These are phyloP conservation scores for Pseudoturritis turrita DNA, from an alignment of 345 rosid genomes.

Conservation along the genomic window DNA sequence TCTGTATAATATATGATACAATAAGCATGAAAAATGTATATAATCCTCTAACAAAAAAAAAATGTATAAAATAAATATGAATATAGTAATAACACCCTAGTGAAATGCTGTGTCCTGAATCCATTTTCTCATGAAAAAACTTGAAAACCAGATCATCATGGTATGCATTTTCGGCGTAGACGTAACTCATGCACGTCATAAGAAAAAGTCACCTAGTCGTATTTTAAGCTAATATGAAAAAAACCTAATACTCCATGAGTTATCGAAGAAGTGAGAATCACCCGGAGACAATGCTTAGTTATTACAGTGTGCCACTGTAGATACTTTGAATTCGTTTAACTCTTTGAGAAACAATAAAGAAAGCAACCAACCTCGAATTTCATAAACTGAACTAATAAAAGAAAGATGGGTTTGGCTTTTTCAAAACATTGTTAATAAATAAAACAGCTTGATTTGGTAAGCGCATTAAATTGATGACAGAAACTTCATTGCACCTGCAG, in stretches of 20 bases:
- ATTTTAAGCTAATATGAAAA: background rate
- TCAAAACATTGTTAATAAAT: background rate
- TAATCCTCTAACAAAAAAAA: too few relatives aligned
- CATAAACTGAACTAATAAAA: constrained; percentile 16
- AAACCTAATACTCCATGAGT: background rate
- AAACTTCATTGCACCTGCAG: constrained; percentile 19
- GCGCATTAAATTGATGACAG: constrained; percentile 19
- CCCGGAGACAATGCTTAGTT: background rate
- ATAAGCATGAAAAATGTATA: background rate
- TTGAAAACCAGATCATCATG: background rate
- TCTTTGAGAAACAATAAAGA: constrained; percentile 2
- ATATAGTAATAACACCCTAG: background rate
- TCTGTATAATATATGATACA: background rate
- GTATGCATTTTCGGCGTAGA: background rate
- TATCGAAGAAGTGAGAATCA: background rate
- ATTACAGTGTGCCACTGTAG: background rate
- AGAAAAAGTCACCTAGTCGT: background rate
- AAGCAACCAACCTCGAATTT: constrained; percentile 5
- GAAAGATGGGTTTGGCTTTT: background rate
- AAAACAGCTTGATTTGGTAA: constrained; percentile 23
- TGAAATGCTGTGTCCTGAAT: background rate
- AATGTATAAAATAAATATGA: background rate
- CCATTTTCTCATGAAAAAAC: background rate
- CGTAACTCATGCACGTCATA: background rate
- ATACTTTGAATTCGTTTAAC: background rate